Percentiles rank a stretch among this genome's conserved stretches.
Conservation (phyloP, 2,329 filamentous ascomycete species). For the Diaporthe humulicola region DNA sequence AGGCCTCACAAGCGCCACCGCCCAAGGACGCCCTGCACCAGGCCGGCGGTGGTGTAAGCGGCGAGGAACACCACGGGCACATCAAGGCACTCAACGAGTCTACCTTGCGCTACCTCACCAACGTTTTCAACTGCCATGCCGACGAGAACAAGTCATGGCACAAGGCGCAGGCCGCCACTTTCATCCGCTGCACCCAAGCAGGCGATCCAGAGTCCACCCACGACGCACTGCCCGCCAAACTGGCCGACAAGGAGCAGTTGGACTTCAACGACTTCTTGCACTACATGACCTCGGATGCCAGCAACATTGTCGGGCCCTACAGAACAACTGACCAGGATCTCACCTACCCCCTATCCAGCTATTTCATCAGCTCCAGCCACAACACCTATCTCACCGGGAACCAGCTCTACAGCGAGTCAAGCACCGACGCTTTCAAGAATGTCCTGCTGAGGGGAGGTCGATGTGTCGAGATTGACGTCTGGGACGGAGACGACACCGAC, state of each 20-base stretch:
- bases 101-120: constrained; percentile 58
- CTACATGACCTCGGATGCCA: constrained; percentile 68
- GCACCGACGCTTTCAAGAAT: constrained; percentile 88
- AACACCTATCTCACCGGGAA: constrained; percentile 94
- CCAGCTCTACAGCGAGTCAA: constrained; percentile 88
- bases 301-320: constrained; percentile 56
- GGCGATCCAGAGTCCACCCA: constrained; percentile 44
- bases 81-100: constrained; percentile 57
- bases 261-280: constrained; percentile 63
- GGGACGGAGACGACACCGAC: constrained; percentile 85
- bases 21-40: constrained; percentile 52
- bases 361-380: constrained; percentile 95
- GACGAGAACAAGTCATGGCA: constrained; percentile 59
- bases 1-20: constrained; percentile 22
- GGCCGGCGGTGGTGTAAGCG: constrained; percentile 63
- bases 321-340: constrained; percentile 60
- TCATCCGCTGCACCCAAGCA: constrained; percentile 61
- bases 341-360: constrained; percentile 86
- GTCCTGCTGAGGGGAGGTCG: constrained; percentile 87
- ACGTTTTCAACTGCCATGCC: constrained; percentile 61
- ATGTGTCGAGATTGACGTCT: constrained; percentile 95
- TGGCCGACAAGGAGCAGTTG: constrained; percentile 52
- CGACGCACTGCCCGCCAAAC: constrained; percentile 45
- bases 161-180: constrained; percentile 58
- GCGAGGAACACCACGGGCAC: constrained; percentile 51